phyloP scores from a whole-genome alignment of 1,284 basidiomycete species.

The Ganoderma lingzhi region DNA sequence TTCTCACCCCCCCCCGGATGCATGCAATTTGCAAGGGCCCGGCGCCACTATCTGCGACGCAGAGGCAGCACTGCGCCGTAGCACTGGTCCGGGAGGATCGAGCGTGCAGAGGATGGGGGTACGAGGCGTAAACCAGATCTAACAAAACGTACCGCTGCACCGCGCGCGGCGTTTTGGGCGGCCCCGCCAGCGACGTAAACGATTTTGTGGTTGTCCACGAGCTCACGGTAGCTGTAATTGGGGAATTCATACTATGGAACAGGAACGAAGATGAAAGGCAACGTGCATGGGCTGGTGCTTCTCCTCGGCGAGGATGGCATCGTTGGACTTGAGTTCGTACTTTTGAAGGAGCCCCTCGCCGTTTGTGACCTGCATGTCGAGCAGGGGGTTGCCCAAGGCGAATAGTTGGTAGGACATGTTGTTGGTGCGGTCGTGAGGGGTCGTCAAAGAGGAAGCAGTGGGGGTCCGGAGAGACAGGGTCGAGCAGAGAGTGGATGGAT shows the following conservation, averaged over 20 bases:
- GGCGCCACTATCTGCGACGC: neutral
- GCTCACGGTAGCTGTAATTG: slow-evolving; percentile 82
- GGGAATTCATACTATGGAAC: neutral
- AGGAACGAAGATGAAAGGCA: neutral
- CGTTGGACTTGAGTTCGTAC: slow-evolving; percentile 94
- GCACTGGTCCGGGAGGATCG: neutral
- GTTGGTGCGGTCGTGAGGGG: slow-evolving; percentile 12
- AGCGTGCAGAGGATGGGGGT: neutral
- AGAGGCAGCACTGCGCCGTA: neutral
- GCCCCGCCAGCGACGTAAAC: slow-evolving; percentile 98
- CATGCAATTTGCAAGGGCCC: neutral
- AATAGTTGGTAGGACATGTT: slow-evolving; percentile 62
- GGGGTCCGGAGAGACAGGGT: slow-evolving; percentile 10
- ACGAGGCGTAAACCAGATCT: neutral
- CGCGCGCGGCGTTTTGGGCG: slow-evolving; percentile 95
- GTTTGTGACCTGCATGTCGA: slow-evolving; percentile 88
- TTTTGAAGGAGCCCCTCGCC: slow-evolving; percentile 90
- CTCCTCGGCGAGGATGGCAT: slow-evolving; percentile 94
- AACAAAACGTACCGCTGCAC: slow-evolving; percentile 82
- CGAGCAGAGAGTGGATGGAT: slow-evolving; percentile 1
- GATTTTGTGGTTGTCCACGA: slow-evolving; percentile 81
- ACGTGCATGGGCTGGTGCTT: slow-evolving; percentile 79
- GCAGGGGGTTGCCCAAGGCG: slow-evolving; percentile 89
- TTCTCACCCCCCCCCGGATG: neutral
- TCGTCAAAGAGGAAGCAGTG: neutral